These are phyloP conservation scores for Mucor irregularis DNA, from an alignment of 371 early-diverging fungal genomes.

Conservation along the genomic window DNA sequence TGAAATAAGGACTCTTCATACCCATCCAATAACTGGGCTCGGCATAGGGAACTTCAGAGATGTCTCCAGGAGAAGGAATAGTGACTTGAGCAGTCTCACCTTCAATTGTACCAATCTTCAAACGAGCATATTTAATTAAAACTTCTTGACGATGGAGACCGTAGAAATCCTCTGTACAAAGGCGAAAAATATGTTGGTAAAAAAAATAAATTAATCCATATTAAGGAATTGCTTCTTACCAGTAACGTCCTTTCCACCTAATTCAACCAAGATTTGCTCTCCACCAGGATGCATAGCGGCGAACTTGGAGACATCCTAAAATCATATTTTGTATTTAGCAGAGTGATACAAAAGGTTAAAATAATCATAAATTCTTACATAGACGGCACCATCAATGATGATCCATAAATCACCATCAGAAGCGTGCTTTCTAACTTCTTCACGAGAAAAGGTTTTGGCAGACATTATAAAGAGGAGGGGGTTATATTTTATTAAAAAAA, in stretches of 20 bases:
- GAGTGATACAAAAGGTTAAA: too few relatives aligned
- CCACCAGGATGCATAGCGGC: conserved; percentile 93
- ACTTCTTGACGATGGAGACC: conserved; percentile 72
- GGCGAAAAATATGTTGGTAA: neutral
- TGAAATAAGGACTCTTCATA: conserved; percentile 62
- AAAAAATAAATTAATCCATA: neutral
- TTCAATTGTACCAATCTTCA: conserved; percentile 52
- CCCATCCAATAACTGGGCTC: conserved; percentile 60
- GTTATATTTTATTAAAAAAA: neutral
- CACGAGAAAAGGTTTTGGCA: conserved; percentile 57
- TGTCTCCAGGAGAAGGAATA: conserved; percentile 31
- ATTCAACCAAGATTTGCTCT: conserved; percentile 59
- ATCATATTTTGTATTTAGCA: too few relatives aligned
- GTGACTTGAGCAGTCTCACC: conserved; percentile 28
- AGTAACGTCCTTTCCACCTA: conserved; percentile 80
- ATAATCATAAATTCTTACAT: too few relatives aligned
- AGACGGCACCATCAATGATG: conserved; percentile 82
- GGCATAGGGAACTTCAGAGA: conserved; percentile 60
- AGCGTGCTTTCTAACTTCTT: conserved; percentile 82
- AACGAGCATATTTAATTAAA: conserved; percentile 52
- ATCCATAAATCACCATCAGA: conserved; percentile 87
- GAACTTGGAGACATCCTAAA: conserved; percentile 88
- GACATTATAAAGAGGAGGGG: conserved; percentile 28
- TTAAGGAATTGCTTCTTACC: too few relatives aligned
- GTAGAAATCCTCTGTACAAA: conserved; percentile 36